Conservation (phyloP, 202 grass and related monocot species). For the Miscanthus sacchariflorus region DNA sequence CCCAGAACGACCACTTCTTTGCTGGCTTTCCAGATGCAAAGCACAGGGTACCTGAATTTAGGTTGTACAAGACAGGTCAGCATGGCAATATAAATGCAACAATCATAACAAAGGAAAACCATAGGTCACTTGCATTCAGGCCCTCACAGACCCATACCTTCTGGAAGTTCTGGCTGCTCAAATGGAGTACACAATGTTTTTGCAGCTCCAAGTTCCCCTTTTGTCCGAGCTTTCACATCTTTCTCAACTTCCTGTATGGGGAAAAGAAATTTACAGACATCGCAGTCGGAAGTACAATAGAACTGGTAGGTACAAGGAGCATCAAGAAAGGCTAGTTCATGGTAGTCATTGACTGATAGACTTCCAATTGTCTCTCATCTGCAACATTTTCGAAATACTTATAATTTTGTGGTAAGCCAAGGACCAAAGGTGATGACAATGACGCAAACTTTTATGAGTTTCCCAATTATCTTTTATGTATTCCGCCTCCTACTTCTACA, state of each 20-base stretch:
- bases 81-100: background rate
- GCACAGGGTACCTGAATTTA: constrained; percentile 77
- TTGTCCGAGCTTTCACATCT: constrained; percentile 89
- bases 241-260: constrained; percentile 83
- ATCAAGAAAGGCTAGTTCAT: background rate
- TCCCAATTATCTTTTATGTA: background rate
- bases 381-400: background rate
- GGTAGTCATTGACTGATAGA: background rate
- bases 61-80: constrained; percentile 26
- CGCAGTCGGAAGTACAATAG: background rate
- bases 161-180: constrained; percentile 86
- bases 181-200: constrained; percentile 96
- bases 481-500: background rate
- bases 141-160: constrained; percentile 52
- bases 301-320: background rate
- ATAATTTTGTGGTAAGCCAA: background rate
- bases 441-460: background rate
- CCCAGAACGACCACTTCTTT: constrained; percentile 94
- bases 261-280: constrained; percentile 20
- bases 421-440: background rate
- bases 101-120: background rate
- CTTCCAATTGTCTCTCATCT: background rate
- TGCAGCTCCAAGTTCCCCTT: constrained; percentile 83
- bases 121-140: background rate
- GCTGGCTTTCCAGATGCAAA: constrained; percentile 93